Conservation (phyloP, 1,139 yeast genomes). For the Yamadazyma songkhlaensis region DNA sequence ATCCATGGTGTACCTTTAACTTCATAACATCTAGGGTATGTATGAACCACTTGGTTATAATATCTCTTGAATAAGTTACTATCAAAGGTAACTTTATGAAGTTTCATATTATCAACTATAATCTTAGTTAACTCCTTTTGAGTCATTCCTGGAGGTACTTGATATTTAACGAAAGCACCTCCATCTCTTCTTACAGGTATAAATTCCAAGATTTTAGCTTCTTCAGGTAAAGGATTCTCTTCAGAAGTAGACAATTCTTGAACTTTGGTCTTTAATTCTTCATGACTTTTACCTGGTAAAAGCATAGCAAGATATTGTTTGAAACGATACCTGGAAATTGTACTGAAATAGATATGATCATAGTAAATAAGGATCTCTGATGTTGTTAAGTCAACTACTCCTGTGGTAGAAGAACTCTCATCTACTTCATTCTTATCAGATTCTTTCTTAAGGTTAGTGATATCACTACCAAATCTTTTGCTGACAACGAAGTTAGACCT, state of each 20-base stretch:
- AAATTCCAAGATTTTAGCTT: slow-evolving; percentile 34
- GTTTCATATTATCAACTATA: slow-evolving; percentile 48
- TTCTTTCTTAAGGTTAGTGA: slow-evolving; percentile 32
- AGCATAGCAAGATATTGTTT: slow-evolving; percentile 21
- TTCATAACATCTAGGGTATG: slow-evolving; percentile 46
- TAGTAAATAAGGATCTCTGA: slow-evolving; percentile 37
- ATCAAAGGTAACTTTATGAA: slow-evolving; percentile 24
- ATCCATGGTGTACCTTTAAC: slow-evolving; percentile 97
- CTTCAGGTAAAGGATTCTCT: slow-evolving; percentile 29
- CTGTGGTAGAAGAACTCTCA: slow-evolving; percentile 37
- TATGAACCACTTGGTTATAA: slow-evolving; percentile 17
- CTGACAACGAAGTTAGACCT: slow-evolving; percentile 21
- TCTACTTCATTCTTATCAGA: slow-evolving; percentile 32
- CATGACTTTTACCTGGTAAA: slow-evolving; percentile 17
- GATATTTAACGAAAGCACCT: slow-evolving; percentile 84
- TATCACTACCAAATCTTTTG: slow-evolving; percentile 18
- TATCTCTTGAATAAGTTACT: slow-evolving; percentile 25
- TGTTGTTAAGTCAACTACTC: slow-evolving; percentile 36
- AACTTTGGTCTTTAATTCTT: slow-evolving; percentile 22
- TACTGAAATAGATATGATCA: slow-evolving; percentile 36
- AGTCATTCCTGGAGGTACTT: slow-evolving; percentile 50
- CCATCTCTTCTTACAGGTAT: slow-evolving; percentile 82
- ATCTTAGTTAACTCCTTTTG: slow-evolving; percentile 49
- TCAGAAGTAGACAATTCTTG: slow-evolving; percentile 19
- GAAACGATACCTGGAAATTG: slow-evolving; percentile 21